These are phyloP conservation scores for Pseudogymnoascus sp. DNA, from an alignment of 2,329 filamentous ascomycete genomes.

Conservation along the genomic window DNA sequence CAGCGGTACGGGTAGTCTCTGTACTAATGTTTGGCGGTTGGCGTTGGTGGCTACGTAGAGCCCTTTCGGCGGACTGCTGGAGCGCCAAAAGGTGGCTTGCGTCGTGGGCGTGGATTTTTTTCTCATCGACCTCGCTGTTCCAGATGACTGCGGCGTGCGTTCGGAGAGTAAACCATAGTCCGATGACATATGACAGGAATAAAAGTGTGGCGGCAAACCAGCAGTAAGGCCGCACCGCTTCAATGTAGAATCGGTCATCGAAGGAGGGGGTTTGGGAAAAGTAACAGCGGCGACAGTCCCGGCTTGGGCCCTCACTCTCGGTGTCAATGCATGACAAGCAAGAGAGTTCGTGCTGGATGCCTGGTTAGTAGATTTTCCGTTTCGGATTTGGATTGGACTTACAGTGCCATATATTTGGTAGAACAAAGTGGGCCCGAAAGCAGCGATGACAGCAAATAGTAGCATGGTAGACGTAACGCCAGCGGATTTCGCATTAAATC, in stretches of 20 bases:
- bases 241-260: conserved; percentile 78
- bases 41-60: conserved; percentile 19
- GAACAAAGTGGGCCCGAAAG: conserved; percentile 92
- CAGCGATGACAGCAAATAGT: conserved; percentile 88
- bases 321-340: conserved; percentile 58
- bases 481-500: conserved; percentile 93
- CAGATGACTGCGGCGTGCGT: conserved; percentile 97
- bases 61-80: conserved; percentile 18
- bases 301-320: conserved; percentile 30
- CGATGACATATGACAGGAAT: conserved; percentile 89
- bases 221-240: conserved; percentile 88
- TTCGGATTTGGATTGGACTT: conserved; percentile 28
- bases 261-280: conserved; percentile 82
- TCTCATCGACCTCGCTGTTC: conserved; percentile 77
- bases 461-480: conserved; percentile 98
- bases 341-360: conserved; percentile 70
- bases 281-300: conserved; percentile 87
- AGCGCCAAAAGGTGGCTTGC: conserved; percentile 13
- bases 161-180: conserved; percentile 87
- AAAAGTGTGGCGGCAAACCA: conserved; percentile 78
- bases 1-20: conserved; percentile 31
- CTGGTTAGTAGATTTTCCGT: conserved; percentile 28
- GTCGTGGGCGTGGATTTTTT: conserved; percentile 42
- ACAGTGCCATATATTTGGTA: conserved; percentile 96
- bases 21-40: conserved; percentile 18